Evolutionary conservation across 1,284 basidiomycete species (phyloP).

Genomic region (Sanghuangporus sanghuang): DNA sequence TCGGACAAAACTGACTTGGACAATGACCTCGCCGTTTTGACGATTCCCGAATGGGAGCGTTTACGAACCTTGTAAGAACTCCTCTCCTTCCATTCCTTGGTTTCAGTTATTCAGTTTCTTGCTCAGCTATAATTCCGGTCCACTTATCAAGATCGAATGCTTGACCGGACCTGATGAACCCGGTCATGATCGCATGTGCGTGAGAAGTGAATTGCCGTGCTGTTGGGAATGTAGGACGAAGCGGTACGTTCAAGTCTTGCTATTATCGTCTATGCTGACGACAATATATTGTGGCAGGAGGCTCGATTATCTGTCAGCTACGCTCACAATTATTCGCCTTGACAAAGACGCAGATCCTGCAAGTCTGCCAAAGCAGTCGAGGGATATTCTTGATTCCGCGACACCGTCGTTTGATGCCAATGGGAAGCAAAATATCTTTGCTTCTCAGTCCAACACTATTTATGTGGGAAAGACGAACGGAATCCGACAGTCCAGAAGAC

Average conservation of each 20-base stretch:
- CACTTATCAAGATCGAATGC: constrained; percentile 50
- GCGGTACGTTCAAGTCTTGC: constrained; percentile 37
- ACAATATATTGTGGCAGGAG: constrained; percentile 22
- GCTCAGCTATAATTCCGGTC: constrained; percentile 54
- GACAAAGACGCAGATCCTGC: constrained; percentile 4
- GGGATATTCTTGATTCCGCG: not conserved
- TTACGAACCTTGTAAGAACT: constrained; percentile 49
- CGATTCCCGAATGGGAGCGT: constrained; percentile 56
- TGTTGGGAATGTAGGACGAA: constrained; percentile 58
- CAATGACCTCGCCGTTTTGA: constrained; percentile 48
- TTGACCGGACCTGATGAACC: constrained; percentile 22
- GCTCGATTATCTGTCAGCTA: constrained; percentile 23
- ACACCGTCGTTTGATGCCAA: not conserved
- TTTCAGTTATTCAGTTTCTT: constrained; percentile 3
- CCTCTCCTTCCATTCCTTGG: constrained; percentile 11
- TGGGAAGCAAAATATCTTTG: not conserved
- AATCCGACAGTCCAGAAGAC: constrained; percentile 59
- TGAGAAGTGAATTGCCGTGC: constrained; percentile 44
- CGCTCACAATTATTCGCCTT: constrained; percentile 9
- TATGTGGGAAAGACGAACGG: constrained; percentile 10
- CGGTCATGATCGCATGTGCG: constrained; percentile 29
- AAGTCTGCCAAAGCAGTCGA: not conserved
- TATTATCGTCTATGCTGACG: not conserved
- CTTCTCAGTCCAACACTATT: not conserved
- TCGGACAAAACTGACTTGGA: constrained; percentile 53